These are phyloP conservation scores for Mycena leptocephala DNA, from an alignment of 768 basidiomycete genomes.

Conservation along the genomic window DNA sequence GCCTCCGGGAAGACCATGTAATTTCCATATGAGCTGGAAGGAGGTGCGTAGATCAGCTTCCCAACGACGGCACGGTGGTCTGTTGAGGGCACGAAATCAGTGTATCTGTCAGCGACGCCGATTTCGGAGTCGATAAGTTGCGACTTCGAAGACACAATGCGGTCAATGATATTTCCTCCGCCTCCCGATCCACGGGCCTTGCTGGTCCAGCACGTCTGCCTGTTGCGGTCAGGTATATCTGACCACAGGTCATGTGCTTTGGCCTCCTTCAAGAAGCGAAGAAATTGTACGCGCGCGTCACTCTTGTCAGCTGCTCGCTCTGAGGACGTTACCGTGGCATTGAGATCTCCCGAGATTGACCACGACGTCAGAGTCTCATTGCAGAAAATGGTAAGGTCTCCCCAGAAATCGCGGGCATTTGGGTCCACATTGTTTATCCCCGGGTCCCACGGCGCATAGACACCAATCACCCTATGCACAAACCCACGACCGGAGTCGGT, in stretches of 20 bases:
- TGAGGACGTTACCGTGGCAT: background rate
- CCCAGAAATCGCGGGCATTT: constrained; percentile 1
- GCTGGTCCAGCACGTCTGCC: background rate
- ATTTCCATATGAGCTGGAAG: background rate
- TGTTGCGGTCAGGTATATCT: background rate
- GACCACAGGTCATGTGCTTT: constrained; percentile 9
- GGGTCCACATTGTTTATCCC: constrained; percentile 13
- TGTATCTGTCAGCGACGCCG: too few relatives aligned
- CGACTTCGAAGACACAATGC: too few relatives aligned
- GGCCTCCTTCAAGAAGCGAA: background rate
- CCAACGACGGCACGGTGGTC: constrained; percentile 9
- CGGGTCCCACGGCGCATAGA: constrained; percentile 13
- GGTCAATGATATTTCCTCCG: too few relatives aligned
- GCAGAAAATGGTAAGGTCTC: background rate
- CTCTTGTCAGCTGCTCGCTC: background rate
- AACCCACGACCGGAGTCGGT: constrained; percentile 1
- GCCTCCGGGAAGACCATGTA: background rate
- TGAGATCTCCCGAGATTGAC: background rate
- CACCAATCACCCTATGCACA: too few relatives aligned
- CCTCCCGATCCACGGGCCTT: background rate
- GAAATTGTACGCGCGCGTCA: background rate
- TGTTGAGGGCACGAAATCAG: constrained; percentile 14
- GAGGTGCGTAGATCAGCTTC: background rate
- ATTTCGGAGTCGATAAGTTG: too few relatives aligned
- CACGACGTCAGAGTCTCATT: background rate